Evolutionary conservation across 106 monocot genomes (phyloP).

Genomic region (Apostasia ramifera): DNA sequence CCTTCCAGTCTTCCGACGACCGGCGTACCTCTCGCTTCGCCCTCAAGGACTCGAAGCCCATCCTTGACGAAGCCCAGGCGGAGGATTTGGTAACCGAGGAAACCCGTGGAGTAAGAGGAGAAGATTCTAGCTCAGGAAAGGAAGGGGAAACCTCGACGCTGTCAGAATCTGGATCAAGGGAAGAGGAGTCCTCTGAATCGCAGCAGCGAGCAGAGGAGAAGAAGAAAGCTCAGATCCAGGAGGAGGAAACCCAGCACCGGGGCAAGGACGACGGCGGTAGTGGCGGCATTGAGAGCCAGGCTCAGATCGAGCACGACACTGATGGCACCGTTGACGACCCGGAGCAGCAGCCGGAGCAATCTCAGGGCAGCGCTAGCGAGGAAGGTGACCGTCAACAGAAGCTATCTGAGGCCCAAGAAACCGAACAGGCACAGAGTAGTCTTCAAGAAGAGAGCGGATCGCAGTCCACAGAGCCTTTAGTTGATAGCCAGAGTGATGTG

Average conservation of each 20-base stretch:
- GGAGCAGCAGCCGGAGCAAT: not conserved
- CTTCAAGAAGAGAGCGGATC: too few species aligned
- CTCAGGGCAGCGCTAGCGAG: not conserved
- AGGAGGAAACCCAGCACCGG: not conserved
- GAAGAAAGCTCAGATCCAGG: not conserved
- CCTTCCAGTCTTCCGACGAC: not conserved
- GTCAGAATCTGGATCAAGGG: not conserved
- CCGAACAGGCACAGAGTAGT: not conserved
- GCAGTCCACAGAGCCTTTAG: not conserved
- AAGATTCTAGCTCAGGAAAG: not conserved
- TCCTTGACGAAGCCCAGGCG: not conserved
- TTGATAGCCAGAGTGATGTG: too few species aligned
- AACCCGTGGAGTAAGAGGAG: too few species aligned
- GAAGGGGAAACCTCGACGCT: not conserved
- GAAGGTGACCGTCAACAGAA: not conserved
- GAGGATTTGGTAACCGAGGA: not conserved
- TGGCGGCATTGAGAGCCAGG: not conserved
- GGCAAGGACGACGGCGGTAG: not conserved
- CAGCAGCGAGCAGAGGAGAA: too few species aligned
- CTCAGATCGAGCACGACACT: not conserved
- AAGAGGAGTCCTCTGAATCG: not conserved
- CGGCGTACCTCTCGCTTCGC: not conserved
- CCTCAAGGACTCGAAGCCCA: not conserved
- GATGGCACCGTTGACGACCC: not conserved
- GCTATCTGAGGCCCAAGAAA: not conserved